A percentile compares a stretch with the other conserved stretches of the same genome.
Evolutionary conservation across 306 rosid species (phyloP).

Genomic region (Pachyrhizus erosus): DNA sequence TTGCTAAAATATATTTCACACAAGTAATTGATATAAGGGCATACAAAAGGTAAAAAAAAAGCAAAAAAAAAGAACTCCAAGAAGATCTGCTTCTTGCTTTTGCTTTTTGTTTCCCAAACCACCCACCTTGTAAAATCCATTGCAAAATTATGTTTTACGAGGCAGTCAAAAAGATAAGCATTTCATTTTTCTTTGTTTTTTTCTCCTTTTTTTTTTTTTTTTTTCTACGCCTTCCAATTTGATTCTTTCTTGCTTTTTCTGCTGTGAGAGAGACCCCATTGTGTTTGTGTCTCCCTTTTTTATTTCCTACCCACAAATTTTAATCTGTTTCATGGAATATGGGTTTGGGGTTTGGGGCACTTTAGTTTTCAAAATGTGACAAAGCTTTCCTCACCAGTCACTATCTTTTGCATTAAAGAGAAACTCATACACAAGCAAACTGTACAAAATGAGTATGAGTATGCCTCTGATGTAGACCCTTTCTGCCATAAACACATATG

Average conservation of each 20-base stretch:
- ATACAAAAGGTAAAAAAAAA: constrained; percentile 30
- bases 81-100: constrained; percentile 74
- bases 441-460: constrained; percentile 41
- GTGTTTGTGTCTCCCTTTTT: constrained; percentile 33
- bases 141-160: constrained; percentile 67
- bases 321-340: constrained; percentile 44
- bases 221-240: constrained; percentile 7
- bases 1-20: neutral
- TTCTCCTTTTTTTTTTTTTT: constrained; percentile 19
- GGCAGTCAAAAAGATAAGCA: constrained; percentile 73
- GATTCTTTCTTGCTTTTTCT: constrained; percentile 57
- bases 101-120: constrained; percentile 71
- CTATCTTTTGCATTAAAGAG: constrained; percentile 57
- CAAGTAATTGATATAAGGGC: neutral
- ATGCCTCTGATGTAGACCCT: constrained; percentile 48
- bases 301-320: constrained; percentile 33
- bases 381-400: constrained; percentile 68
- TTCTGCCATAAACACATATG: neutral
- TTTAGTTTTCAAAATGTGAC: constrained; percentile 66
- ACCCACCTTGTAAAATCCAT: constrained; percentile 47
- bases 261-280: constrained; percentile 63
- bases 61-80: constrained; percentile 49
- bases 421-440: neutral
- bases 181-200: constrained; percentile 32
- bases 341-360: constrained; percentile 46